These are phyloP conservation scores for Termitomyces sp. DNA, from an alignment of 768 basidiomycete species.

Conservation along the genomic window DNA sequence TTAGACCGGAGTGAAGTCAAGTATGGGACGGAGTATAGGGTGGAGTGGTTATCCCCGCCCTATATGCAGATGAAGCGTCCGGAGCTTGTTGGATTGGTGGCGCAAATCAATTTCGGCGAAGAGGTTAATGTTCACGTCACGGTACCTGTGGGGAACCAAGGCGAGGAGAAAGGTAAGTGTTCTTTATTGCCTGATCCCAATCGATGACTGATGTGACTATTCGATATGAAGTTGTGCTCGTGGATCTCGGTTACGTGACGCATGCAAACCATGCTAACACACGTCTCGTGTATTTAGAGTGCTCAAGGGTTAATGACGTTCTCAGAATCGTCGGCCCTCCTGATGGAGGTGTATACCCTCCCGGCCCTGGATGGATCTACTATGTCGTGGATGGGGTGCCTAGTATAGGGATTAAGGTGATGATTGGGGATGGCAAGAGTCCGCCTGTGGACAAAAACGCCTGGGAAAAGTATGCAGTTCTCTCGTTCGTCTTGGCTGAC, in stretches of 20 bases:
- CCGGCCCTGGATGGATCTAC: slow-evolving; percentile 76
- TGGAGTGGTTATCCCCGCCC: slow-evolving; percentile 81
- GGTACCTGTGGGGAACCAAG: slow-evolving; percentile 22
- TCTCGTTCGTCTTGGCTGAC: background rate
- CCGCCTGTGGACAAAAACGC: slow-evolving; percentile 56
- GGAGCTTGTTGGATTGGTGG: slow-evolving; percentile 28
- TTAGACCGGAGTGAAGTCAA: slow-evolving; percentile 64
- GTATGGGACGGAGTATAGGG: slow-evolving; percentile 85
- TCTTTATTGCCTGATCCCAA: background rate
- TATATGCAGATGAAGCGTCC: slow-evolving; percentile 69
- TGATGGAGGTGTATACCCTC: slow-evolving; percentile 61
- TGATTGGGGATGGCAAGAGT: slow-evolving; percentile 61
- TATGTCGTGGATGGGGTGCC: slow-evolving; percentile 63
- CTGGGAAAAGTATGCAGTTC: slow-evolving; percentile 45
- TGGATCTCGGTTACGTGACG: slow-evolving; percentile 82
- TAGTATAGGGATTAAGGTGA: slow-evolving; percentile 53
- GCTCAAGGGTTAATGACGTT: slow-evolving; percentile 32
- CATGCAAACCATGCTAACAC: slow-evolving; percentile 73
- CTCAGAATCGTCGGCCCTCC: slow-evolving; percentile 64
- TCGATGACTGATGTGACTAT: background rate
- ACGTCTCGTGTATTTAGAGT: slow-evolving; percentile 62
- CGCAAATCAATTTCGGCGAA: slow-evolving; percentile 39
- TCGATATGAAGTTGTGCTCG: slow-evolving; percentile 49
- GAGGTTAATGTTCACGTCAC: slow-evolving; percentile 31
- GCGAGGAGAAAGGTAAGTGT: slow-evolving; percentile 26